These are phyloP conservation scores for Saksenaea oblongispora DNA, from an alignment of 371 early-diverging fungal genomes.

Conservation along the genomic window DNA sequence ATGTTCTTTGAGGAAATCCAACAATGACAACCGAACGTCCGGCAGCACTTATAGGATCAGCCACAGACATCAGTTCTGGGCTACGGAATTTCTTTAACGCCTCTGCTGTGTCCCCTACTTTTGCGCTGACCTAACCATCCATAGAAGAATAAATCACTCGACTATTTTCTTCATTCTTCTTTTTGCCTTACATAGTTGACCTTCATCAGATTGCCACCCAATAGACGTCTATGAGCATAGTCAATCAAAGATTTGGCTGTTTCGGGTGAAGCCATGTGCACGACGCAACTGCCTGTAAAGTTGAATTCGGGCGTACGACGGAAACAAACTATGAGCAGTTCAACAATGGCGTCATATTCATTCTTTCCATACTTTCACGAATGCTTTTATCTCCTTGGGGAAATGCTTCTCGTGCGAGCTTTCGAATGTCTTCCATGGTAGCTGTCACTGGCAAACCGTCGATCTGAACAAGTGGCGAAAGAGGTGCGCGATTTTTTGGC, in stretches of 20 bases:
- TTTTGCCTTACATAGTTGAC: slow-evolving; percentile 31
- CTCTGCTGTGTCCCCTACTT: neutral
- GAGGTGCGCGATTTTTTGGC: neutral
- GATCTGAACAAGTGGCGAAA: slow-evolving; percentile 34
- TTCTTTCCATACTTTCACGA: slow-evolving; percentile 22
- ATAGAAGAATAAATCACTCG: neutral
- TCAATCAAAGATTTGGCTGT: slow-evolving; percentile 37
- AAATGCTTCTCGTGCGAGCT: slow-evolving; percentile 48
- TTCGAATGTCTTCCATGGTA: slow-evolving; percentile 44
- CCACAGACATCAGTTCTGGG: slow-evolving; percentile 28
- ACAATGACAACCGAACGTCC: slow-evolving; percentile 42
- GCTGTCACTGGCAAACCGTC: slow-evolving; percentile 38
- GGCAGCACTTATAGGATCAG: slow-evolving; percentile 33
- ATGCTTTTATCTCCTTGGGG: slow-evolving; percentile 38
- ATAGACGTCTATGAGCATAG: slow-evolving; percentile 37
- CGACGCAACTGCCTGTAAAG: slow-evolving; percentile 38
- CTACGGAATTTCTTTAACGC: slow-evolving; percentile 25
- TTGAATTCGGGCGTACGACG: slow-evolving; percentile 35
- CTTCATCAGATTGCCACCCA: slow-evolving; percentile 41
- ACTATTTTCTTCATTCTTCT: neutral
- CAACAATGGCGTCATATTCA: neutral
- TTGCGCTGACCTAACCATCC: neutral
- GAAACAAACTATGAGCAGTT: slow-evolving; percentile 31
- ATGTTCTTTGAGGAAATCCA: slow-evolving; percentile 33
- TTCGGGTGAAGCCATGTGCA: slow-evolving; percentile 27